Evolutionary conservation across 2,329 filamentous ascomycete species (phyloP), one percentile per base, ranked within the genome.

Genomic region (Epichloe coenophiala): DNA sequence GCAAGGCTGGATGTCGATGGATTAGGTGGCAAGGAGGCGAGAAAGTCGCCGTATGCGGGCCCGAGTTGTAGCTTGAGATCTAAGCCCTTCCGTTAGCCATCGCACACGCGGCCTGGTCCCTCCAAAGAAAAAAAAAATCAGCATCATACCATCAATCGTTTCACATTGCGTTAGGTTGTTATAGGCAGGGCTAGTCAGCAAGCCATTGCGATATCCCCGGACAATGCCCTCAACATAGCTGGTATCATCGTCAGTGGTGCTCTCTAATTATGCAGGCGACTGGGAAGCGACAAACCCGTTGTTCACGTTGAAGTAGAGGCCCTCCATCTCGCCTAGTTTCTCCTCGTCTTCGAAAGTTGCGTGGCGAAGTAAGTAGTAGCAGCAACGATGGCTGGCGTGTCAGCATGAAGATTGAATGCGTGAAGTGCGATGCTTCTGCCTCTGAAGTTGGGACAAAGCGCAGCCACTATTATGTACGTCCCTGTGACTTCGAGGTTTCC

Each of bases 181-280:
- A 74, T 98, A 98, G 74, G 91, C 94, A 66, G 88, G 77, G 68
- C 84, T 74, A 51, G 86, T 97, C 65, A 98, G 80, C 56, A 98
- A 84, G 63, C 84, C 80, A 71, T 97, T 98, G 65, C 91, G 85
- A 72, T 97, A 98, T 57, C 93, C 93, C 63, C 93, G 87, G 62
- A 97, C 88, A 67, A 98, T 90, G 68, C 93, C 93, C 72, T 98
- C 93, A 66, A 97, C 83, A 71, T 95, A 97, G 71, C 90, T 95
- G 63, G 62, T 54, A 36, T 36, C 48, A 42, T 46, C 39, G 57
- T 69, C 56, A 69, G 65, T 56, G 49, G 59, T 63, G 57, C 61
- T 44, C 15, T 41, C n/a, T n/a, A 41, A 37, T 46, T 50, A 49
- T 49, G 41, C 8, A 39, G 41, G 59, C 12, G 52, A 39, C 45